Base-by-base conservation (phyloP, 2,329 filamentous ascomycete genomes). In the Neopestalotiopsis rosae region DNA sequence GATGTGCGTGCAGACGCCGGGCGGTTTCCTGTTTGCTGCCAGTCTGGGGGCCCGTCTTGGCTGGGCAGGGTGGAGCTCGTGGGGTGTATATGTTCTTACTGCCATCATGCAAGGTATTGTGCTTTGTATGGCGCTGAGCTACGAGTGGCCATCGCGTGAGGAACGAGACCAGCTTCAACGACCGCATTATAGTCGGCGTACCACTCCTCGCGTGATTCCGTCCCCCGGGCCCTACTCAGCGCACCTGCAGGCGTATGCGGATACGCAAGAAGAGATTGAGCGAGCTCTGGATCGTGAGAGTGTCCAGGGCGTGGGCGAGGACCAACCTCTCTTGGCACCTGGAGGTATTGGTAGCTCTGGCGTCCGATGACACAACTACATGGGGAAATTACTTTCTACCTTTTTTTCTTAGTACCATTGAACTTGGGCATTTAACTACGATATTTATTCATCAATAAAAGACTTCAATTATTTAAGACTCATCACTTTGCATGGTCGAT, bases 1-100 rank as follows among this genome's bases (percentile, higher is more conserved):
- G 92, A 98, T 99, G 95, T 92, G 93, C 78, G 97, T 99, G 42
- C 96, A 99, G 80, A 98, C 95, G 0, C 96, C 96, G 0, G 96
- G 96, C 0, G 94, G 94, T 69, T 91, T 97, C 74, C 83, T 99
- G 6, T 98, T 97, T 82, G 94, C 95, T 0, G 91, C 88, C 13
- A 98, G 94, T 78, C 83, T 99, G 58, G 94, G 91, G 65, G 89
- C 89, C 7, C 88, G 96, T 61, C 86, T 98, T 24, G 96, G 96
- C 0, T 86, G 86, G 75, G 90, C 88, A 42, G 95, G 95, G 0
- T 99, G 96, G 96, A 98, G 95, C 81, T 94, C 94, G 0, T 99
- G 96, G 96, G 91, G 94, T 10, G 91, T 98, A 14, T 97, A 95
- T 77, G 86, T 97, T 59, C 86, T 98, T 65, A 97, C 95, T 0